These are phyloP conservation scores for Apiospora hydei DNA, from an alignment of 2,329 filamentous ascomycete species.

Conservation along the genomic window DNA sequence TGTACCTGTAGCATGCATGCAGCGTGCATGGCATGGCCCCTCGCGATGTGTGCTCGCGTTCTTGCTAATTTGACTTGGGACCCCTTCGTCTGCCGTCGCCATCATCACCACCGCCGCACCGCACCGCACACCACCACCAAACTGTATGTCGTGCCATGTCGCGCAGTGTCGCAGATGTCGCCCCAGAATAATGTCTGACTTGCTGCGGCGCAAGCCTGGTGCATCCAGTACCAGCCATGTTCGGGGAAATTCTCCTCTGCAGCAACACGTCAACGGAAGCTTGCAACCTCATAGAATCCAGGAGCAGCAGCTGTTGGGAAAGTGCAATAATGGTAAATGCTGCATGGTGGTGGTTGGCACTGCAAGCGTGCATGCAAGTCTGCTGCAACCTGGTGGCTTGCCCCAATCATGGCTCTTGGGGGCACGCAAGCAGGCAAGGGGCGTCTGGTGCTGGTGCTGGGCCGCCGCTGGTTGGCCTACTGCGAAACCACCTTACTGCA, in stretches of 20 bases:
- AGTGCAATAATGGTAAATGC: constrained; percentile 6
- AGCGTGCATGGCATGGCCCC: neutral
- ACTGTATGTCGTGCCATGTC: constrained; percentile 27
- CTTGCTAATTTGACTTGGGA: constrained; percentile 11
- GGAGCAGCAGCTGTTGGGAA: constrained; percentile 15
- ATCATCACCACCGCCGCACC: neutral
- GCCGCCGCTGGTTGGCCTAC: constrained; percentile 9
- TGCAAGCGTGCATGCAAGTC: constrained; percentile 9
- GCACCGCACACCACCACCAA: neutral
- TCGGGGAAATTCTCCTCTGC: constrained; percentile 14
- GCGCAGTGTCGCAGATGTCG: constrained; percentile 27
- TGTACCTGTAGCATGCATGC: constrained; percentile 2
- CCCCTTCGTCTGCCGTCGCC: neutral
- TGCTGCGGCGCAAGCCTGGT: neutral
- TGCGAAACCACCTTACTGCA: constrained; percentile 12
- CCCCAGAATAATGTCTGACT: constrained; percentile 7
- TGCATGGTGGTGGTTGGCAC: constrained; percentile 16
- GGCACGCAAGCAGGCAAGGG: constrained; percentile 7
- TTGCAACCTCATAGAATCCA: constrained; percentile 6
- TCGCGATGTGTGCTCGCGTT: constrained; percentile 6
- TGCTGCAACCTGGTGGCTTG: neutral
- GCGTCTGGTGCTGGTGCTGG: constrained; percentile 1
- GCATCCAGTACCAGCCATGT: neutral
- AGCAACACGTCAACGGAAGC: constrained; percentile 19
- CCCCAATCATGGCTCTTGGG: constrained; percentile 6